phyloP scores from a whole-genome alignment of 805 yeast genomes.

The Zygotorulaspora florentina region DNA sequence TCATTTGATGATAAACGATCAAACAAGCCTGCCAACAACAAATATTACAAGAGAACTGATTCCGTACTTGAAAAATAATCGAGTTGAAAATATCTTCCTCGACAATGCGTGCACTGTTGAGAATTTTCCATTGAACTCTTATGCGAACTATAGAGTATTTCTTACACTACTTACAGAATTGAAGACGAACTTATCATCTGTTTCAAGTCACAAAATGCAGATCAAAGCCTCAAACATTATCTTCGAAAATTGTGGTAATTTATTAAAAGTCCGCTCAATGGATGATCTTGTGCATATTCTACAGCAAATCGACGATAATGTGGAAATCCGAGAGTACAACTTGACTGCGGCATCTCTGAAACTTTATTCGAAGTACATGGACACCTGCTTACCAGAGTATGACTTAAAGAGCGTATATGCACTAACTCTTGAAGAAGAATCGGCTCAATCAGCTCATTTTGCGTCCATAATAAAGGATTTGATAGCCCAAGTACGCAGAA shows the following conservation, averaged over 20 bases:
- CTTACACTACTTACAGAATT: slow-evolving; percentile 8
- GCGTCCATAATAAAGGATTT: slow-evolving; percentile 13
- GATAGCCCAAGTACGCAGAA: neutral
- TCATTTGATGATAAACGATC: slow-evolving; percentile 10
- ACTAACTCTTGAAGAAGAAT: slow-evolving; percentile 20
- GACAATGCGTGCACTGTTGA: slow-evolving; percentile 12
- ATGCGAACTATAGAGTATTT: slow-evolving; percentile 18
- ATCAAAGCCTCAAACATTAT: slow-evolving; percentile 15
- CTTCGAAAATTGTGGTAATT: slow-evolving; percentile 20
- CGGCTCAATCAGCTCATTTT: slow-evolving; percentile 26
- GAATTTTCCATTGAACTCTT: slow-evolving; percentile 17
- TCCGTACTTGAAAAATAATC: slow-evolving; percentile 21
- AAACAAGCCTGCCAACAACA: slow-evolving; percentile 4
- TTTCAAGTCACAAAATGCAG: neutral
- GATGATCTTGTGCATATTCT: slow-evolving; percentile 12
- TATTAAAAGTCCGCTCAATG: slow-evolving; percentile 6
- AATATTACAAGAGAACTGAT: slow-evolving; percentile 18
- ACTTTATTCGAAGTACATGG: slow-evolving; percentile 17
- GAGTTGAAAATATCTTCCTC: slow-evolving; percentile 15
- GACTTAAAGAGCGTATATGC: slow-evolving; percentile 21
- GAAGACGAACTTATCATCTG: neutral
- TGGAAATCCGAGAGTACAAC: slow-evolving; percentile 2
- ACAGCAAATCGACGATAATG: slow-evolving; percentile 9
- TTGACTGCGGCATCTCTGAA: slow-evolving; percentile 13
- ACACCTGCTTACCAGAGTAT: slow-evolving; percentile 10